Conservation (phyloP, 2,329 filamentous ascomycete genomes). For the Alternaria triticimaculans region DNA sequence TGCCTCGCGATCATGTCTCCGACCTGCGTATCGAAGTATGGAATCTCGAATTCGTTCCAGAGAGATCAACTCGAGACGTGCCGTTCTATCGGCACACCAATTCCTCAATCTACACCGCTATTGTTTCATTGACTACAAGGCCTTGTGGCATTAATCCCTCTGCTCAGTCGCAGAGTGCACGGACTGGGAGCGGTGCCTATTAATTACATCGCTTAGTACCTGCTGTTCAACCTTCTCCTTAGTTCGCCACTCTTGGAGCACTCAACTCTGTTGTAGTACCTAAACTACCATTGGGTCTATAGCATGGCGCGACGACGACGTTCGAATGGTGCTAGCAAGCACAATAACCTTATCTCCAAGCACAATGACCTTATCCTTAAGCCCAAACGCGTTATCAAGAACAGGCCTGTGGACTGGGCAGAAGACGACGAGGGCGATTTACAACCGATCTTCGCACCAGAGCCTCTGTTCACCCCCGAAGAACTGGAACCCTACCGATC, state of each 20-base stretch:
- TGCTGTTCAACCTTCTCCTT: neutral
- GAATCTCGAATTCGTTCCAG: too few relatives aligned
- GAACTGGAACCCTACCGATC: neutral
- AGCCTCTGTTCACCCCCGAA: neutral
- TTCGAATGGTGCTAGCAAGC: neutral
- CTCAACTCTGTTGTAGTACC: neutral
- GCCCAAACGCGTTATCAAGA: neutral
- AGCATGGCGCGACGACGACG: neutral
- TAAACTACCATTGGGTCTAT: neutral
- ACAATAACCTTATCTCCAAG: neutral
- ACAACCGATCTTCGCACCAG: neutral
- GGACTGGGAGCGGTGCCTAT: neutral
- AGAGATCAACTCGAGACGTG: too few relatives aligned
- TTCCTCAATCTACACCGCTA: rapidly evolving
- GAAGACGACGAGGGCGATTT: neutral
- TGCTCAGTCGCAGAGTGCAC: neutral
- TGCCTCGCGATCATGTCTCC: too few relatives aligned
- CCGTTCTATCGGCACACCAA: too few relatives aligned
- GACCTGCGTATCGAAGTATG: too few relatives aligned
- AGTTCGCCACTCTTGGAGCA: neutral
- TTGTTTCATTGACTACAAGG: too few relatives aligned
- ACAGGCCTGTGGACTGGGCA: neutral
- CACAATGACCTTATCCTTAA: neutral
- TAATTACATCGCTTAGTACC: neutral
- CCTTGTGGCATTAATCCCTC: rapidly evolving